Conservation (phyloP, 805 yeast genomes). For the Yamadazyma ubonensis region DNA sequence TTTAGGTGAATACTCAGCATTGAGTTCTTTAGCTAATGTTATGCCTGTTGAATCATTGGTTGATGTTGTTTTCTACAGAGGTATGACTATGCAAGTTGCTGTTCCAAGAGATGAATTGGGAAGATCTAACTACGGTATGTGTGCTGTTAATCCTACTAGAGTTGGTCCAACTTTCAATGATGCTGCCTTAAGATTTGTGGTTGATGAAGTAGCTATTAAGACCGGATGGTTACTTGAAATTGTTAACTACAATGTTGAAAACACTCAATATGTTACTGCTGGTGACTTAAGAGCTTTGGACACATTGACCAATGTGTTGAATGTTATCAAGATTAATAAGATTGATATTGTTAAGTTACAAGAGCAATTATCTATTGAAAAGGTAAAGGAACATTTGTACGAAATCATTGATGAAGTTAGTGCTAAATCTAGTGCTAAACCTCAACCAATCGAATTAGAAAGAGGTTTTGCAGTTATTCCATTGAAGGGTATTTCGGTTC, state of each 20-base stretch:
- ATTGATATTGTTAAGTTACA: conserved; percentile 87
- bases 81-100: conserved; percentile 99
- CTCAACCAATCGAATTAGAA: conserved; percentile 95
- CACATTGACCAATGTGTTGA: conserved; percentile 87
- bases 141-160: conserved; percentile 97
- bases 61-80: conserved; percentile 98
- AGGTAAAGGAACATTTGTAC: conserved; percentile 82
- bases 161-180: conserved; percentile 85
- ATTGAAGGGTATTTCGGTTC: conserved; percentile 97
- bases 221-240: conserved; percentile 96
- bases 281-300: conserved; percentile 97
- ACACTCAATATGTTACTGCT: conserved; percentile 97
- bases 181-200: conserved; percentile 91
- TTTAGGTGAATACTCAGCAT: conserved; percentile 97
- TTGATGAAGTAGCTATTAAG: conserved; percentile 76
- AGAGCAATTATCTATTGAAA: conserved; percentile 77
- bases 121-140: conserved; percentile 98
- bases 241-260: conserved; percentile 97
- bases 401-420: conserved; percentile 88
- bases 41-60: conserved; percentile 98
- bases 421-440: conserved; percentile 76
- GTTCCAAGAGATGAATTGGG: conserved; percentile 96
- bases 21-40: conserved; percentile 95
- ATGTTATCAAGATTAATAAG: conserved; percentile 90
- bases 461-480: conserved; percentile 99